A percentile compares a stretch with the other conserved stretches of the same genome.
phyloP scores from a whole-genome alignment of 352 stramenopile species.

The Phytophthora citrophthora region DNA sequence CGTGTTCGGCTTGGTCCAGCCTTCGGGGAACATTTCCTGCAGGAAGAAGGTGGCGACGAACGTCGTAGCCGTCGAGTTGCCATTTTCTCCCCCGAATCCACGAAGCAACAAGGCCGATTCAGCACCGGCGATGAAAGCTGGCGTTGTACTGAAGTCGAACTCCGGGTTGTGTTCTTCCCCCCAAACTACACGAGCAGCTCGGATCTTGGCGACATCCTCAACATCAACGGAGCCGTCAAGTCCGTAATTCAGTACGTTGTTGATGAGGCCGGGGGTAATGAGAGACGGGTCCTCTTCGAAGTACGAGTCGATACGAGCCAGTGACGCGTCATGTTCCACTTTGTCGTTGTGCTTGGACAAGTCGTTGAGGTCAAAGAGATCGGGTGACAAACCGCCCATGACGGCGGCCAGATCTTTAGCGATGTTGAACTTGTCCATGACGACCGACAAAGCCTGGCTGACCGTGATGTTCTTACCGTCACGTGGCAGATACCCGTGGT shows the following conservation, averaged over 20 bases:
- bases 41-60: slow-evolving; percentile 32
- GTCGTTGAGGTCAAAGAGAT: slow-evolving; percentile 33
- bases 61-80: slow-evolving; percentile 21
- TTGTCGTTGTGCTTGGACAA: slow-evolving; percentile 32
- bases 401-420: slow-evolving; percentile 28
- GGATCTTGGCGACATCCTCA: slow-evolving; percentile 24
- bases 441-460: slow-evolving; percentile 24
- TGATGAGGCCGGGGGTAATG: slow-evolving; percentile 26
- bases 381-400: slow-evolving; percentile 22
- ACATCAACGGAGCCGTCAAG: slow-evolving; percentile 20
- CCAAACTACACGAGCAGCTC: slow-evolving; percentile 10
- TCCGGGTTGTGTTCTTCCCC: slow-evolving; percentile 26
- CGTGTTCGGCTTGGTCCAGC: slow-evolving; percentile 28
- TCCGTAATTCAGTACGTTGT: slow-evolving; percentile 23
- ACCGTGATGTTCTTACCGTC: slow-evolving; percentile 47
- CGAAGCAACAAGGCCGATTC: slow-evolving; percentile 24
- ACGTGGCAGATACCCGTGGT: slow-evolving; percentile 53
- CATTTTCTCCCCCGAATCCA: slow-evolving; percentile 15
- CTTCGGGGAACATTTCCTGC: slow-evolving; percentile 32
- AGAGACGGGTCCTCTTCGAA: slow-evolving; percentile 26
- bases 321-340: slow-evolving; percentile 32
- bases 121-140: slow-evolving; percentile 24
- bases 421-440: slow-evolving; percentile 49
- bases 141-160: slow-evolving; percentile 22
- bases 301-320: slow-evolving; percentile 31